Conservation (phyloP, 345 rosid species). For the Salix purpurea region DNA sequence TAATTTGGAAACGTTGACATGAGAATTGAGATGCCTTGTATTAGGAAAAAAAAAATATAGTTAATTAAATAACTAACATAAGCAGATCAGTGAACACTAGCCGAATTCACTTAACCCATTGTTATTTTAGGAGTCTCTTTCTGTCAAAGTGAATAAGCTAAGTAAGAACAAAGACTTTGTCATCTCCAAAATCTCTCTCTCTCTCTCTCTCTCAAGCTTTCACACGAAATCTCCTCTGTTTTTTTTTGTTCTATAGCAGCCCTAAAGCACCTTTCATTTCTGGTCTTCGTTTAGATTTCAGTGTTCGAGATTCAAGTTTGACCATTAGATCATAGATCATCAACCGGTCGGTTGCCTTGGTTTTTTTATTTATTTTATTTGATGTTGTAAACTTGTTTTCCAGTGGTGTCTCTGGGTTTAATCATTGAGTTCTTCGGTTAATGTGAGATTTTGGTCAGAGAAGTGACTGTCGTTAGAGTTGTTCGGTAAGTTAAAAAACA, state of each 20-base stretch:
- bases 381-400: neutral
- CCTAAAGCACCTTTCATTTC: neutral
- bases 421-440: constrained; percentile 48
- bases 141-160: neutral
- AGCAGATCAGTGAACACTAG: neutral
- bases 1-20: no score
- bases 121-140: neutral
- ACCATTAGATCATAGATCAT: constrained; percentile 24
- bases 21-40: no score
- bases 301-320: constrained; percentile 7
- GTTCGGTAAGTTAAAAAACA: constrained; percentile 43
- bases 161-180: constrained; percentile 14
- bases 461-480: constrained; percentile 28
- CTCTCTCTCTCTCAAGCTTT: constrained; percentile 1
- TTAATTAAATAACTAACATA: no score
- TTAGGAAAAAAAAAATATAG: no score
- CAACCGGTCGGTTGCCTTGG: constrained; percentile 7
- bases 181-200: constrained; percentile 5
- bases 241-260: neutral
- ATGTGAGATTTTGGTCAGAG: constrained; percentile 43
- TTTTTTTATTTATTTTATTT: neutral
- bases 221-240: constrained; percentile 4
- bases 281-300: constrained; percentile 14
- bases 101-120: constrained; percentile 6
- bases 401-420: constrained; percentile 4